Percentiles rank a stretch among this genome's conserved stretches.
Conservation (phyloP, 192 early-diverging fungal species). For the Coemansia sp. region DNA sequence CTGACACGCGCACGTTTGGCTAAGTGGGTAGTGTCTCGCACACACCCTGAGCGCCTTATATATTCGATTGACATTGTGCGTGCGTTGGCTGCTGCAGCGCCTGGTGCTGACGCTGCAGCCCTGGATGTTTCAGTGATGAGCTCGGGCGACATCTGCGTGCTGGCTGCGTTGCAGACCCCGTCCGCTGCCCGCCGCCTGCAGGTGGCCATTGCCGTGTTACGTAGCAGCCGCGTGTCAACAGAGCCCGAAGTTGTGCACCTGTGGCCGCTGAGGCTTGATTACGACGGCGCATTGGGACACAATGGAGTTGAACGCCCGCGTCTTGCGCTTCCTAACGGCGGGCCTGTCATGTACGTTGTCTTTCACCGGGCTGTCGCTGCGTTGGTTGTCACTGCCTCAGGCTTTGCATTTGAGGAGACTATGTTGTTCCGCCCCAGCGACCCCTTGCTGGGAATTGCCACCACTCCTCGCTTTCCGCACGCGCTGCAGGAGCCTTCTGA, state of each 20-base stretch:
- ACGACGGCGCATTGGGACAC: constrained; percentile 3
- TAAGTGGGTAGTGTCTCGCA: constrained; percentile 47
- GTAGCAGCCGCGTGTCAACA: constrained; percentile 14
- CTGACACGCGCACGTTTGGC: constrained; percentile 38
- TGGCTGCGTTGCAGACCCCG: constrained; percentile 7
- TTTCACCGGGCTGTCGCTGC: constrained; percentile 12
- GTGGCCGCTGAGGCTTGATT: constrained; percentile 14
- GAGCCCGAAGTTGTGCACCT: constrained; percentile 25
- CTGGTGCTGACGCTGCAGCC: constrained; percentile 14
- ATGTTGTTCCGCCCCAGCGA: constrained; percentile 29
- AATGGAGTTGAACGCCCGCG: constrained; percentile 9
- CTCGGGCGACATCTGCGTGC: constrained; percentile 27
- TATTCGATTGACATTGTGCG: constrained; percentile 21
- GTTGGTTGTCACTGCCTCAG: constrained; percentile 6
- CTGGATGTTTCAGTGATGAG: constrained; percentile 29
- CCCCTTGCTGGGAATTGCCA: constrained; percentile 18
- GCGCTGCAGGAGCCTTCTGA: constrained; percentile 12
- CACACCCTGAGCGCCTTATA: constrained; percentile 22
- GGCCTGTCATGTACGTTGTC: constrained; percentile 26
- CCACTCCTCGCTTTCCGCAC: constrained; percentile 5
- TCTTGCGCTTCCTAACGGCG: constrained; percentile 32
- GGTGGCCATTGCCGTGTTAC: constrained; percentile 20
- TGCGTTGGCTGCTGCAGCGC: constrained; percentile 3
- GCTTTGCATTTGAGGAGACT: constrained; percentile 24
- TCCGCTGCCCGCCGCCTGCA: not conserved